Conservation (phyloP, 1,284 basidiomycete species). For the Marasmius sp. region DNA sequence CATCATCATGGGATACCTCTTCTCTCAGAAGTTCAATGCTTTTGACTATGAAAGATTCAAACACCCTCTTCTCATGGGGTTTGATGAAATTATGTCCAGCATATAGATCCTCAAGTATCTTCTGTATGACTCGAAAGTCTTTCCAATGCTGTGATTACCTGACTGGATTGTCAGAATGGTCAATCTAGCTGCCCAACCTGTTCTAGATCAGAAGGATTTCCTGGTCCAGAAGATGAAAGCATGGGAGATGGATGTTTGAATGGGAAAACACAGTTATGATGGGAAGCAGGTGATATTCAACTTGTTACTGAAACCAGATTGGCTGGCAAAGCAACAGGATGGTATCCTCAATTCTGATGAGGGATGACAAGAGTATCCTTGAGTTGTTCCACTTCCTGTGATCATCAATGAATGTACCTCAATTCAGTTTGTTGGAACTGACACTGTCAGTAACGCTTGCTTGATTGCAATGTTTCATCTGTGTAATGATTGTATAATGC, state of each 20-base stretch:
- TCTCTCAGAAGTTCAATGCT: background rate
- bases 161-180: background rate
- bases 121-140: background rate
- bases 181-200: background rate
- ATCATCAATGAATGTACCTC: slow-evolving; percentile 8
- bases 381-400: background rate
- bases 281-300: background rate
- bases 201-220: background rate
- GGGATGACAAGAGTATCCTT: background rate
- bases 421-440: slow-evolving; percentile 12
- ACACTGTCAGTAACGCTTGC: slow-evolving; percentile 14
- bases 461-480: slow-evolving; percentile 12
- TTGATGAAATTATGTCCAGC: background rate
- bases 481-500: slow-evolving; percentile 1
- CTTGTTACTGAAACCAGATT: background rate
- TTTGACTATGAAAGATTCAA: background rate
- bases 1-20: background rate
- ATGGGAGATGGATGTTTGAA: too few species aligned
- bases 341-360: too few species aligned
- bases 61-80: background rate
- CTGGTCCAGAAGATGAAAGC: background rate
- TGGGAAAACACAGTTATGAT: too few species aligned
- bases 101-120: background rate
- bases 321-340: too few species aligned
- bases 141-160: background rate